Evolutionary conservation across 768 basidiomycete species (phyloP), one percentile per base, ranked within the genome.

Genomic region (Tylopilus rubrobrunneus): DNA sequence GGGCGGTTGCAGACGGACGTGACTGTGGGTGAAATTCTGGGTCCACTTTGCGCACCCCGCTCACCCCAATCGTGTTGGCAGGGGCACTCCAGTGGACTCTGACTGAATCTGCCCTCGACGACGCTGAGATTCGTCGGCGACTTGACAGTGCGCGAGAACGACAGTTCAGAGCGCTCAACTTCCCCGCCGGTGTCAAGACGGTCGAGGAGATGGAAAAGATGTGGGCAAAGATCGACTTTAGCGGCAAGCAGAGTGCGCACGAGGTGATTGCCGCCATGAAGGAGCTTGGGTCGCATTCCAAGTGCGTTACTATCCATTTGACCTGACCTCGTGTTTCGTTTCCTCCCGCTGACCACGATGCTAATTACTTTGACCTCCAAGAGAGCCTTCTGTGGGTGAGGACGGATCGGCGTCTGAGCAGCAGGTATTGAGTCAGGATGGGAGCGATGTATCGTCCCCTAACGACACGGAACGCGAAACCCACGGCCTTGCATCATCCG

Each of bases 11-110:
- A 3, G 55, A 66, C 29, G 42, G 45, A 14, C 57, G 57, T 19
- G 41, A 14, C 43, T 68, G 64, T 68, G 28, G 9, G 67, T 57
- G 17, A 7, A 5, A 31, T 39, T 34, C 9, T n/a, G 5, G 8
- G 1, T 29, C 5, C 21, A 23, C 25, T n/a, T 3, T 11, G 14
- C 2, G 6, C 17, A 5, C 17, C 12, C 44, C 6, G 10, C 49
- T 58, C 54, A 49, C 48, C 14, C 48, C 44, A 25, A 25, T 49
- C 19, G 25, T 7, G 33, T 10, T 53, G 41, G 40, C 40, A 91
- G 89, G 88, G 87, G 75, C 74, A 1, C 59, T 84, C 21, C 75
- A 79, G 12, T 92, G 85, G 76, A 72, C 74, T 36, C 71, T 91
- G 40, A 68, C 70, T 0, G 74, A 72, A 19, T 73, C 78, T 7